Evolutionary conservation across 1,139 yeast genomes (phyloP), one percentile per base, ranked within the genome.

Genomic region (Candida smagusa): DNA sequence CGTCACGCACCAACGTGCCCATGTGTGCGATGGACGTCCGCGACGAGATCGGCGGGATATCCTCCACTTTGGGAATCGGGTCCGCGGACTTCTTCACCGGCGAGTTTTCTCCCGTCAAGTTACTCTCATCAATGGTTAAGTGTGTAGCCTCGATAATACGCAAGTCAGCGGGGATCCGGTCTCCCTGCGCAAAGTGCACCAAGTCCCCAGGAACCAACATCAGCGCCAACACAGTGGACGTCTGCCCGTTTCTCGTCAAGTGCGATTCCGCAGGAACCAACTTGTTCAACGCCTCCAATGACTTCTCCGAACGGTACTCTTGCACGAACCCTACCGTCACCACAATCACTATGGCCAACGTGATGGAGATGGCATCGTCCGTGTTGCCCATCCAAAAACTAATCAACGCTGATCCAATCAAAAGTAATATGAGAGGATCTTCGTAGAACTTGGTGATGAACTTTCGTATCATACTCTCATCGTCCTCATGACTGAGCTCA

Each of bases 1-100:
- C 98, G 56, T 88, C 95, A 52, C 96, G 81, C 5, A 90, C 97
- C 50, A 92, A 72, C 2, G 98, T 90, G 32, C 97, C 97, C 97
- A 92, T 90, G 56, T 76, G 89, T 2, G 95, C 97, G 48, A 89
- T 84, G 44, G 82, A 80, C 12, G 63, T 62, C 55, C 97, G 78
- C 39, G 81, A 85, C 36, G 81, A 77, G 30, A 85, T 71, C 9
- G 84, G 78, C n/a, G 53, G 57, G 25, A 56, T 55, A 2, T 58
- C 59, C 23, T 45, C 36, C 9, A 43, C 47, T 32, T 44, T 41
- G 11, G 44, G 25, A 7, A 78, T 62, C 0, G 71, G 55, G 2
- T 65, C 69, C 3, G 66, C 53, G 9, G 58, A 54, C 53, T 92
- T 92, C 48, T 72, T 73, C 6, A 87, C 94, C 0, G 97, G 96